Evolutionary conservation across 306 rosid genomes (phyloP), one percentile per base, ranked within the genome.

Genomic region (Lotus japonicus): DNA sequence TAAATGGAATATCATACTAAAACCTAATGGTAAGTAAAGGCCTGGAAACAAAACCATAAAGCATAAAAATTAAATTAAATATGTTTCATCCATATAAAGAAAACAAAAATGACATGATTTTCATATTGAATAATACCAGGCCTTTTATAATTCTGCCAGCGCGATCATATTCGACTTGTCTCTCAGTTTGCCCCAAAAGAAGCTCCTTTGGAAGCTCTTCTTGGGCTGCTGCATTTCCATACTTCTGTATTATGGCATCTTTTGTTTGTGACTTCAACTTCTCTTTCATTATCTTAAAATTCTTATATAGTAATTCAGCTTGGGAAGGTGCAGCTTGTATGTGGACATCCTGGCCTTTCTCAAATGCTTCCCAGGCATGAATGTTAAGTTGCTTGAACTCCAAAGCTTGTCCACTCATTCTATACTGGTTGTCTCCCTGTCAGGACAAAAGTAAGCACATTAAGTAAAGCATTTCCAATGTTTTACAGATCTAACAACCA

Each of bases 281-380:
- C 65, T 86, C 89, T 54, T 78, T 86, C 7, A 82, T 82, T 21
- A 84, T 65, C 80, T 76, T 80, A 49, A 65, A 86, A 77, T 86
- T 83, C 82, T 81, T 86, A 58, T 67, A 78, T 9, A 86, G 83
- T 64, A 89, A 68, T 65, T 86, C 89, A 36, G 89, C 92, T 80
- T 86, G 89, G 31, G 92, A 88, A 10, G 89, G 92, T 58, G 92
- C 89, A 17, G 86, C 85, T 71, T 88, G 90, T 83, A 81, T 65
- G 70, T 84, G 88, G 17, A 88, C 56, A 60, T 86, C 95, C 66
- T 82, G 85, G n/a, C 90, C 85, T 26, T 88, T 88, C 38, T 88
- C 85, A 83, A 77, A 88, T 33, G 88, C 82, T 39, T 85, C 84
- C 95, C 86, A 79, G 50, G 86, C 90, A 81, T 79, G 88, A 36